Conservation (phyloP, 176 grass and related monocot species). For the Aegilops sharonensis region DNA sequence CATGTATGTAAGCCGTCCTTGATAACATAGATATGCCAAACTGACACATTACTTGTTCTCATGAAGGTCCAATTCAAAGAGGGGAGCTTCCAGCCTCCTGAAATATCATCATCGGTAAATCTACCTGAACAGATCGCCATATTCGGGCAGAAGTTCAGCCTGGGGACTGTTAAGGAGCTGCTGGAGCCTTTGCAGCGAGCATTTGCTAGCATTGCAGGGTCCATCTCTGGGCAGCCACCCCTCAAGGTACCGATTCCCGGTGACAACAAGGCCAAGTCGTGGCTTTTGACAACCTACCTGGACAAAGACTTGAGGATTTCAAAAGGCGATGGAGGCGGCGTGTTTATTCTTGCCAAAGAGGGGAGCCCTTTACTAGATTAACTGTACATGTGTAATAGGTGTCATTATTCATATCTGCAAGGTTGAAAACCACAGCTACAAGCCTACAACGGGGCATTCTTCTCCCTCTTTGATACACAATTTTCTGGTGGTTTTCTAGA, state of each 20-base stretch:
- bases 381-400: slow-evolving; percentile 36
- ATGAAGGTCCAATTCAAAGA: slow-evolving; percentile 89
- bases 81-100: slow-evolving; percentile 71
- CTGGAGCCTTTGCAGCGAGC: slow-evolving; percentile 65
- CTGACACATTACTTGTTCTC: not conserved
- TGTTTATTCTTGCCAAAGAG: slow-evolving; percentile 90
- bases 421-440: not conserved
- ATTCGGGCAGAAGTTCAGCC: slow-evolving; percentile 82
- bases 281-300: slow-evolving; percentile 94
- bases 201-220: slow-evolving; percentile 58
- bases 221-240: slow-evolving; percentile 80
- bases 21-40: not conserved
- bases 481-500: not conserved
- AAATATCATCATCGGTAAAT: slow-evolving; percentile 62
- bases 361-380: slow-evolving; percentile 74
- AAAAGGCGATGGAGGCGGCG: slow-evolving; percentile 77
- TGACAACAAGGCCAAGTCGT: slow-evolving; percentile 57
- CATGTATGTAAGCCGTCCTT: not conserved
- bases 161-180: slow-evolving; percentile 60
- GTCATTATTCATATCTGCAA: not conserved
- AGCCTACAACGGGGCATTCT: not conserved
- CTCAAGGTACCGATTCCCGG: slow-evolving; percentile 63
- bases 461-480: not conserved
- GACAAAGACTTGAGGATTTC: slow-evolving; percentile 92
- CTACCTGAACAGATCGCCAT: slow-evolving; percentile 70